A percentile compares a stretch with the other conserved stretches of the same genome.
phyloP scores from a whole-genome alignment of 192 early-diverging fungal species.

The Pilaira anomala region DNA sequence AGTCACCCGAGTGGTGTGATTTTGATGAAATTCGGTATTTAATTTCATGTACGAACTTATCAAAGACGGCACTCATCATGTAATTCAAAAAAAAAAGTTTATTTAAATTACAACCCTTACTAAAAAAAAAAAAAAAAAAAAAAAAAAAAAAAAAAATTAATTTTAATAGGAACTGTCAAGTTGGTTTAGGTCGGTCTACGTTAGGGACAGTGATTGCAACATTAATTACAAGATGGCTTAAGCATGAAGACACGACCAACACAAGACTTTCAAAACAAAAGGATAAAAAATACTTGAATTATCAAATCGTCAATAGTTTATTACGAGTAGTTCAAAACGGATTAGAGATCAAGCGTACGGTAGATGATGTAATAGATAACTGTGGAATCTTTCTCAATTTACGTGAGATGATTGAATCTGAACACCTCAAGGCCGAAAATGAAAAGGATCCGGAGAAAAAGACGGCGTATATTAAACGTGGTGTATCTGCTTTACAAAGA shows the following conservation, averaged over 20 bases:
- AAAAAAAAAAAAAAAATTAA: not conserved
- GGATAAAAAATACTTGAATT: constrained; percentile 37
- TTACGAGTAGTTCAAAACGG: constrained; percentile 61
- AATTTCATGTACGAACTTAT: constrained; percentile 38
- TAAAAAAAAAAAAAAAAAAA: not conserved
- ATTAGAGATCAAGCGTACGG: constrained; percentile 50
- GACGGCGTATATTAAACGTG: constrained; percentile 15
- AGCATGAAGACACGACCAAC: not conserved
- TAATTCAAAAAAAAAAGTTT: constrained; percentile 24
- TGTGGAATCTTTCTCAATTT: constrained; percentile 49
- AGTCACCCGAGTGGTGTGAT: constrained; percentile 47
- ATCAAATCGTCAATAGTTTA: constrained; percentile 56
- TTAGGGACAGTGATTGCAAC: constrained; percentile 39
- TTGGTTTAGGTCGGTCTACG: constrained; percentile 62
- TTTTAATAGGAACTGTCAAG: constrained; percentile 54
- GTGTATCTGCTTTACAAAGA: constrained; percentile 37
- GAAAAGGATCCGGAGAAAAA: constrained; percentile 16
- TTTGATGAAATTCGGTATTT: constrained; percentile 54
- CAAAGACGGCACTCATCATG: constrained; percentile 50
- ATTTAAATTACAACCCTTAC: not conserved
- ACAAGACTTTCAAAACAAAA: not conserved
- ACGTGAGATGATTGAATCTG: constrained; percentile 53
- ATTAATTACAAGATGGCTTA: constrained; percentile 32
- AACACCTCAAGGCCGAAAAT: constrained; percentile 39
- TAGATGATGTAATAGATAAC: constrained; percentile 54